Conservation (phyloP, 192 early-diverging fungal genomes). For the Coemansia sp. region DNA sequence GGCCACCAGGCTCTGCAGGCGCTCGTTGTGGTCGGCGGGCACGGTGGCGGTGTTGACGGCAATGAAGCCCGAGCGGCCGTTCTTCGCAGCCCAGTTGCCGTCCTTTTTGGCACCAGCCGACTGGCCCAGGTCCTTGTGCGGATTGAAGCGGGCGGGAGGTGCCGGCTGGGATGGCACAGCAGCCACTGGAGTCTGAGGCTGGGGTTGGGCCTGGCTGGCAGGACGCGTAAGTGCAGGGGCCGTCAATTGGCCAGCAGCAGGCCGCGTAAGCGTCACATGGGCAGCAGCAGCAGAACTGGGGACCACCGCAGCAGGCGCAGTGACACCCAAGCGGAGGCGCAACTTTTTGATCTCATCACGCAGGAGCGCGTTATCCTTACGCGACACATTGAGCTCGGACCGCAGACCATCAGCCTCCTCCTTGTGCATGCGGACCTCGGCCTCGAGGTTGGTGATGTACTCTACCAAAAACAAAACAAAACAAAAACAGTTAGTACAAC, state of each 20-base stretch:
- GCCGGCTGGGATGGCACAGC: not conserved
- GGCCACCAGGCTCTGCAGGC: constrained; percentile 13
- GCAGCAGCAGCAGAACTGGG: not conserved
- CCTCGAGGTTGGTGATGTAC: constrained; percentile 64
- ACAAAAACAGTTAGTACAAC: constrained; percentile 6
- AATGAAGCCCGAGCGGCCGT: constrained; percentile 36
- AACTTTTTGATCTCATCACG: constrained; percentile 42
- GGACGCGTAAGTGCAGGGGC: not conserved
- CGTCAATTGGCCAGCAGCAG: not conserved
- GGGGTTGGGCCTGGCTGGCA: no score
- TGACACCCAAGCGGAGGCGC: constrained; percentile 17
- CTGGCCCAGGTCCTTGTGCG: constrained; percentile 49
- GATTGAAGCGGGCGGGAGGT: constrained; percentile 29
- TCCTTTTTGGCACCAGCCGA: constrained; percentile 27
- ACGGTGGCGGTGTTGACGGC: constrained; percentile 40
- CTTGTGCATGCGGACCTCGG: constrained; percentile 57
- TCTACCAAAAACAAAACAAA: constrained; percentile 28
- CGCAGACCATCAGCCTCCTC: constrained; percentile 55
- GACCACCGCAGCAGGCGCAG: no score
- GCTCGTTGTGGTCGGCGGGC: constrained; percentile 13
- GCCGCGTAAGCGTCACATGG: not conserved
- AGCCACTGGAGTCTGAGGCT: not conserved
- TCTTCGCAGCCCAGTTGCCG: constrained; percentile 46
- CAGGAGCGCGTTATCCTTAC: constrained; percentile 39
- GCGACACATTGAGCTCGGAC: constrained; percentile 37